A percentile compares a stretch with the other conserved stretches of the same genome.
Evolutionary conservation across 2,329 filamentous ascomycete species (phyloP).

Genomic region (Colletotrichum scovillei): DNA sequence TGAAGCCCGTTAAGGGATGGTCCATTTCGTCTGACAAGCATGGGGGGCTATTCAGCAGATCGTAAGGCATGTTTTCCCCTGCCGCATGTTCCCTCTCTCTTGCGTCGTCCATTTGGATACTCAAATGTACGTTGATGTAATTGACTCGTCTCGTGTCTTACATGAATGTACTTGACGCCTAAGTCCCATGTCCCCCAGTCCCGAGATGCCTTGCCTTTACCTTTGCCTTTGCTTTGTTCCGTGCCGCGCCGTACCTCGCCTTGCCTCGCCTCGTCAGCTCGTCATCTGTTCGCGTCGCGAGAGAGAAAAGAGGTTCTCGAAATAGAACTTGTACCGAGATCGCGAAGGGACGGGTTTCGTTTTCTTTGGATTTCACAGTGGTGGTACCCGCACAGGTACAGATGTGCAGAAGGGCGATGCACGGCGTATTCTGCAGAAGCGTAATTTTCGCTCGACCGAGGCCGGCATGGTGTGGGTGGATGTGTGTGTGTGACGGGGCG

Average conservation of each 20-base stretch:
- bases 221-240: background rate
- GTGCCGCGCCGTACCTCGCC: background rate
- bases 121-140: background rate
- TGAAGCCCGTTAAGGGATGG: background rate
- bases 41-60: background rate
- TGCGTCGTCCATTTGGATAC: background rate
- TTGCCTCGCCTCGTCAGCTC: background rate
- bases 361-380: background rate
- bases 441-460: slow-evolving; percentile 17
- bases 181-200: background rate
- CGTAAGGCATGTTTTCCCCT: background rate
- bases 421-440: slow-evolving; percentile 7
- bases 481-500: slow-evolving; percentile 2
- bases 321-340: background rate
- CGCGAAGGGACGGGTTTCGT: background rate
- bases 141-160: slow-evolving; percentile 9
- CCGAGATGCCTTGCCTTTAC: background rate
- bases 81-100: background rate
- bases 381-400: slow-evolving; percentile 1
- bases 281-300: background rate
- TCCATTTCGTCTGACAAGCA: background rate
- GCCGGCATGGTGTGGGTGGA: slow-evolving; percentile 23
- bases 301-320: no score
- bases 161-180: no score
- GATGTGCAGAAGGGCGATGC: slow-evolving; percentile 8